These are phyloP conservation scores for Hyparrhenia diplandra DNA, from an alignment of 176 grass and related monocot genomes.

Conservation along the genomic window DNA sequence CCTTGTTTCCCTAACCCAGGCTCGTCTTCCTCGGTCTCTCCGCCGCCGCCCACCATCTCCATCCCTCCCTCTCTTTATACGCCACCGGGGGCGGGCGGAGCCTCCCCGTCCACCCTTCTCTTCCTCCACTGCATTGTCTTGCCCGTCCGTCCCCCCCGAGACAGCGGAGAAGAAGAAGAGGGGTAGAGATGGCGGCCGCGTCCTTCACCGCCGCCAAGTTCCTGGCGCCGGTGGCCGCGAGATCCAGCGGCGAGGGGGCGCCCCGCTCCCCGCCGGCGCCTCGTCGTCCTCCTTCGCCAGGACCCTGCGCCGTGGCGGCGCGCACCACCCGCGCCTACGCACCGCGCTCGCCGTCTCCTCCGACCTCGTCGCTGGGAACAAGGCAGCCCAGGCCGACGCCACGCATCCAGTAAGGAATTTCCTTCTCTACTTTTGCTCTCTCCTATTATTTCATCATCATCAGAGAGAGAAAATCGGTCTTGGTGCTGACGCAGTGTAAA, in stretches of 20 bases:
- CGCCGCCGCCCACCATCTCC: slow-evolving; percentile 19
- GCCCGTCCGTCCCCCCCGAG: not conserved
- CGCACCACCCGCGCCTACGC: slow-evolving; percentile 12
- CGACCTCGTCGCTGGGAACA: slow-evolving; percentile 51
- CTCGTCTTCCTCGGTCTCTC: slow-evolving; percentile 38
- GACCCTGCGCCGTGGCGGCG: not conserved
- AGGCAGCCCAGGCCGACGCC: slow-evolving; percentile 30
- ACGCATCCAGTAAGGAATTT: slow-evolving; percentile 28
- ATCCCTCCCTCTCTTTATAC: slow-evolving; percentile 36
- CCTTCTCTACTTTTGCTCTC: not conserved
- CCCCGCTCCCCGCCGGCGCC: not conserved
- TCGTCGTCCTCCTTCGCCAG: not conserved
- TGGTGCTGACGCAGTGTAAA: not conserved
- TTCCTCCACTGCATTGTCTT: not conserved
- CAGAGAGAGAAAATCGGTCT: not conserved
- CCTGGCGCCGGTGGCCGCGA: slow-evolving; percentile 42
- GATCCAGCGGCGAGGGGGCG: slow-evolving; percentile 43
- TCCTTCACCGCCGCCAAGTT: slow-evolving; percentile 84
- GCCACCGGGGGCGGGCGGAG: slow-evolving; percentile 6
- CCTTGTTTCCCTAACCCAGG: slow-evolving; percentile 21
- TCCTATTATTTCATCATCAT: no score
- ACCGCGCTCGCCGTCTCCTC: slow-evolving; percentile 57
- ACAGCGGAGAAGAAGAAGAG: not conserved
- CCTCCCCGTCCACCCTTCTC: not conserved
- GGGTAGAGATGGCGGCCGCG: slow-evolving; percentile 32